phyloP scores from a whole-genome alignment of 2,329 filamentous ascomycete species.

The Trichoderma koningii region DNA sequence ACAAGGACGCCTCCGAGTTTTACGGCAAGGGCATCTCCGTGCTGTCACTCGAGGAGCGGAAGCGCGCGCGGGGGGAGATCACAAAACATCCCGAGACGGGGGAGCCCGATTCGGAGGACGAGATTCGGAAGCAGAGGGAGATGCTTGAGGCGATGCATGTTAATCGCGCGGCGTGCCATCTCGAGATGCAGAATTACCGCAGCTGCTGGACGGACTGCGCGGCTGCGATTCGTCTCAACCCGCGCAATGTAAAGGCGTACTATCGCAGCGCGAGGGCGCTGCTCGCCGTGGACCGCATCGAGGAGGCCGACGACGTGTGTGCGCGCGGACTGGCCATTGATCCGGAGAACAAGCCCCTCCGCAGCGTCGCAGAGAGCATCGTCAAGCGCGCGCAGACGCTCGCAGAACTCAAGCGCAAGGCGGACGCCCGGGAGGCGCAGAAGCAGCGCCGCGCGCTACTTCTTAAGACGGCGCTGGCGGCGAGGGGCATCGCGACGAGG shows the following conservation, averaged over 20 bases:
- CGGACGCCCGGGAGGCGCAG: constrained; percentile 57
- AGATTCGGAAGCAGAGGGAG: constrained; percentile 60
- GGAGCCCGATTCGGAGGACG: constrained; percentile 51
- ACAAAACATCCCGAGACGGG: constrained; percentile 37
- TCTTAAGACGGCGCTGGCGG: constrained; percentile 65
- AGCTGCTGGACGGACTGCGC: constrained; percentile 84
- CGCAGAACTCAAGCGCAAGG: constrained; percentile 56
- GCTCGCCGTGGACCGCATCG: constrained; percentile 73
- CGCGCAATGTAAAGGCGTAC: constrained; percentile 82
- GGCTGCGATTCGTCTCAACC: constrained; percentile 75
- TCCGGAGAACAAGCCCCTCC: constrained; percentile 66
- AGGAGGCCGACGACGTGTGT: constrained; percentile 80
- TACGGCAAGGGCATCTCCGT: constrained; percentile 84
- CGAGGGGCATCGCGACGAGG: constrained; percentile 69
- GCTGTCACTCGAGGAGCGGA: constrained; percentile 63
- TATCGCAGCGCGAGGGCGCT: constrained; percentile 82
- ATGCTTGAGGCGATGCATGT: constrained; percentile 76
- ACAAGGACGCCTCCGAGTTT: constrained; percentile 84
- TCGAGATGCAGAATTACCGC: constrained; percentile 86
- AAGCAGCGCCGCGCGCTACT: constrained; percentile 60
- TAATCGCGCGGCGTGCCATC: constrained; percentile 87
- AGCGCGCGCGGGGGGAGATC: constrained; percentile 47
- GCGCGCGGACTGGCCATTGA: constrained; percentile 74
- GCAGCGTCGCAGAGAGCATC: constrained; percentile 64
- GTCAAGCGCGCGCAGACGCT: constrained; percentile 57